These are phyloP conservation scores for Thinopyrum obtusiflorum DNA, from an alignment of 202 grass and related monocot genomes.

Conservation along the genomic window DNA sequence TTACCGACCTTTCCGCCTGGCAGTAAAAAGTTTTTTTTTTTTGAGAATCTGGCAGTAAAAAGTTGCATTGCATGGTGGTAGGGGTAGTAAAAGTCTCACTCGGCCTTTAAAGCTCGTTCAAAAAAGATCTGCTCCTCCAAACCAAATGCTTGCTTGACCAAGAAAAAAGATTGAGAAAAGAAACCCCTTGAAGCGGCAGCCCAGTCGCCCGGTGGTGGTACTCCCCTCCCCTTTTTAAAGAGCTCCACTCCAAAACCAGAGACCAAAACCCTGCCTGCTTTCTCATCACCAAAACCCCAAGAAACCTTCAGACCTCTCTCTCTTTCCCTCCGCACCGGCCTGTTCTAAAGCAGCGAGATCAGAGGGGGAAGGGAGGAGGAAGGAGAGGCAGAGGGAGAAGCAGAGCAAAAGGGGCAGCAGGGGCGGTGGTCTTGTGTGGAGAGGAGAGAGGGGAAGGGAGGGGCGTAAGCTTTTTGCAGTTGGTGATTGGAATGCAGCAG, in stretches of 20 bases:
- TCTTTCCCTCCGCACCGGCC: neutral
- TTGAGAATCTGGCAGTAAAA: slow-evolving; percentile 26
- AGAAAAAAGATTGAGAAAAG: neutral
- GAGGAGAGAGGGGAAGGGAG: neutral
- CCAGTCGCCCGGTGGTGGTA: neutral
- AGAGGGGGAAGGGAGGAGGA: slow-evolving; percentile 7
- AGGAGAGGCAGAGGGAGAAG: slow-evolving; percentile 35
- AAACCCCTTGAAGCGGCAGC: neutral
- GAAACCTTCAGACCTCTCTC: neutral
- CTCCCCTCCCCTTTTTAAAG: slow-evolving; percentile 32
- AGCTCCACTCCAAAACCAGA: slow-evolving; percentile 26
- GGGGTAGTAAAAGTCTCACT: neutral
- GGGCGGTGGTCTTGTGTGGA: slow-evolving; percentile 1
- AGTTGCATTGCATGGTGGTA: neutral
- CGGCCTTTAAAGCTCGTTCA: slow-evolving; percentile 19
- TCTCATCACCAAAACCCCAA: slow-evolving; percentile 38
- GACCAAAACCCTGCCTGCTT: slow-evolving; percentile 14
- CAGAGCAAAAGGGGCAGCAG: slow-evolving; percentile 15
- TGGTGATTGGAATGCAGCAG: slow-evolving; percentile 80
- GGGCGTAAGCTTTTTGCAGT: slow-evolving; percentile 3
- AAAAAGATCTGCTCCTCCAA: slow-evolving; percentile 2
- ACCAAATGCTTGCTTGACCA: neutral
- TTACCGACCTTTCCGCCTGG: slow-evolving; percentile 28
- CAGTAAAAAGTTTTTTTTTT: slow-evolving; percentile 30
- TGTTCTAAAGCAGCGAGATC: slow-evolving; percentile 20